Conservation (phyloP, 805 yeast species). For the Kuraishia borneana region DNA sequence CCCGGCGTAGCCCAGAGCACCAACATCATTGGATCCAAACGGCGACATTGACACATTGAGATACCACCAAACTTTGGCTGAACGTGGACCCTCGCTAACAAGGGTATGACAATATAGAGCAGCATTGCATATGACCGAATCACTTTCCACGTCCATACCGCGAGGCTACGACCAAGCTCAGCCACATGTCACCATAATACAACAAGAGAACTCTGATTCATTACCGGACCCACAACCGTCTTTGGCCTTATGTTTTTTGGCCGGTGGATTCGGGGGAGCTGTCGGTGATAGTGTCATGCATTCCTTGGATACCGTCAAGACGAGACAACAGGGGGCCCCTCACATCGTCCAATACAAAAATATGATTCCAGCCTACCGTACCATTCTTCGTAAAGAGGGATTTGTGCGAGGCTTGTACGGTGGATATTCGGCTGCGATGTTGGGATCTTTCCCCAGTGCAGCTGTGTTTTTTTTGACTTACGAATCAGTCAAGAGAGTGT, state of each 20-base stretch:
- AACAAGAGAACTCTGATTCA: neutral
- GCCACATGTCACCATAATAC: constrained; percentile 3
- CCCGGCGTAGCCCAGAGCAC: no score
- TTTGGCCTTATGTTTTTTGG: constrained; percentile 53
- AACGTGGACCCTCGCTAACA: neutral
- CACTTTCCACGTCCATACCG: neutral
- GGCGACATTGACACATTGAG: neutral
- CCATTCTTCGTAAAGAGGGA: constrained; percentile 81
- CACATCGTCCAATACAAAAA: constrained; percentile 52
- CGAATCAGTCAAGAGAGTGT: constrained; percentile 63
- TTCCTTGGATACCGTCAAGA: constrained; percentile 91
- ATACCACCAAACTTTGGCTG: neutral
- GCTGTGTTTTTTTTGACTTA: constrained; percentile 91
- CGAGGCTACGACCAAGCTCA: neutral
- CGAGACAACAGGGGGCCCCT: constrained; percentile 94
- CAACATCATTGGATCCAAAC: no score
- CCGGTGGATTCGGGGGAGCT: constrained; percentile 93
- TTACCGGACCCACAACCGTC: constrained; percentile 21
- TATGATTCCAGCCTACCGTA: constrained; percentile 65
- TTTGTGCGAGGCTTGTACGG: constrained; percentile 75
- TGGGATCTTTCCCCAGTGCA: constrained; percentile 91
- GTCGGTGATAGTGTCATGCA: constrained; percentile 92
- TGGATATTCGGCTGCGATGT: constrained; percentile 85
- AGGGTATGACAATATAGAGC: neutral
- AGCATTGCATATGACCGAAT: neutral